These are phyloP conservation scores for Torulaspora quercuum DNA, from an alignment of 805 yeast genomes.

Conservation along the genomic window DNA sequence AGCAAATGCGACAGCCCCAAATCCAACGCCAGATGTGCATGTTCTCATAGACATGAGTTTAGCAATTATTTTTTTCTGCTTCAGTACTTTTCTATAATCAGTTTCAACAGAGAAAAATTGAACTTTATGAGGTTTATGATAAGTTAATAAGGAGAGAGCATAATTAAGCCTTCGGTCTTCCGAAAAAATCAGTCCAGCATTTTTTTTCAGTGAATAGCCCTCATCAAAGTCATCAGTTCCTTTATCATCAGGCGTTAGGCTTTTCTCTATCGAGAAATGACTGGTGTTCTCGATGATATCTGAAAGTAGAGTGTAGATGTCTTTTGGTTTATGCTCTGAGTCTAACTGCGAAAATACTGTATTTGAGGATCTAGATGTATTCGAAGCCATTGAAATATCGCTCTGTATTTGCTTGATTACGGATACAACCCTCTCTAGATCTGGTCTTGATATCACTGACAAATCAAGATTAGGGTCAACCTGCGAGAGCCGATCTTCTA, in stretches of 20 bases:
- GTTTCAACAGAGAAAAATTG: constrained; percentile 37
- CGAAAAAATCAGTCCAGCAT: constrained; percentile 58
- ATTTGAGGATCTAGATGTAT: not conserved
- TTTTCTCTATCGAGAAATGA: constrained; percentile 36
- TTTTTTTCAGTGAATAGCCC: constrained; percentile 20
- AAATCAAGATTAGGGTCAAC: constrained; percentile 47
- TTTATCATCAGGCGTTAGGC: constrained; percentile 9
- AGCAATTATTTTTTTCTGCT: constrained; percentile 56
- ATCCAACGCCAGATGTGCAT: constrained; percentile 44
- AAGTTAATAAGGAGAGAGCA: constrained; percentile 59
- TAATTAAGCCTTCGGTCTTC: constrained; percentile 78
- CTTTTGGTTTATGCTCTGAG: constrained; percentile 12
- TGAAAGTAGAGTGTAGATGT: constrained; percentile 17
- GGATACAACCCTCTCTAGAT: constrained; percentile 40
- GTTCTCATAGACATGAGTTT: constrained; percentile 65
- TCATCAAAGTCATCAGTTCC: constrained; percentile 21
- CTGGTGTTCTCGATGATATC: constrained; percentile 50
- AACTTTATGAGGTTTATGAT: constrained; percentile 24
- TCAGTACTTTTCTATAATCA: constrained; percentile 55
- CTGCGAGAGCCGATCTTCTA: constrained; percentile 51
- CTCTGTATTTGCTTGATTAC: constrained; percentile 9
- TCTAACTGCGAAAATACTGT: not conserved
- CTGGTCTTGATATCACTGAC: constrained; percentile 64
- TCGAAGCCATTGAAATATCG: constrained; percentile 1
- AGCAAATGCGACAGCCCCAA: constrained; percentile 31